These are phyloP conservation scores for Plasmodium coatneyi DNA, from an alignment of 169 alveolate genomes.

Conservation along the genomic window DNA sequence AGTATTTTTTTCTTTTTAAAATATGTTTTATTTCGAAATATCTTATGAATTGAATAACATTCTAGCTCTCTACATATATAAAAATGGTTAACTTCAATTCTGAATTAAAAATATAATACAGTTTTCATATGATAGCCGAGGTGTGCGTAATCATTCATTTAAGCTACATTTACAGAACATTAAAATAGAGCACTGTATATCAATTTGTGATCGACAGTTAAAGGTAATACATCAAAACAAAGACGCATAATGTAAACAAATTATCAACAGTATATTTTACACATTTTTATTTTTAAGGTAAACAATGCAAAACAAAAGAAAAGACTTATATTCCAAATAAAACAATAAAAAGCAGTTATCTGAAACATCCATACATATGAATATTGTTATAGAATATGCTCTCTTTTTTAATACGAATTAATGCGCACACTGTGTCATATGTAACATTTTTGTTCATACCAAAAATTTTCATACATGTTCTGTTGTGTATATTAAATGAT, in stretches of 20 bases:
- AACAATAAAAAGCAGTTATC: neutral
- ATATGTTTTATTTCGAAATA: neutral
- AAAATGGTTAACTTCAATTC: neutral
- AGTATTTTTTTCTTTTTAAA: neutral
- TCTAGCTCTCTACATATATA: neutral
- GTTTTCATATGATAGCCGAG: neutral
- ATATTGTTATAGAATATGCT: neutral
- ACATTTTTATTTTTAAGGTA: neutral
- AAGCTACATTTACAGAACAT: neutral
- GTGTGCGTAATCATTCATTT: neutral
- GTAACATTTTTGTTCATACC: neutral
- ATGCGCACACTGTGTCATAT: neutral
- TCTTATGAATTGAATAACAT: neutral
- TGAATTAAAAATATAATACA: neutral
- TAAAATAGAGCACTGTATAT: neutral
- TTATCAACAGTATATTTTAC: neutral
- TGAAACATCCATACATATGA: neutral
- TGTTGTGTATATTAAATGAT: neutral
- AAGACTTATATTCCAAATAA: neutral
- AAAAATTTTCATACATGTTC: neutral
- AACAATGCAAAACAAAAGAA: neutral
- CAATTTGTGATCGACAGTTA: neutral
- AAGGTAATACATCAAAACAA: neutral
- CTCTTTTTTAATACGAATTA: neutral
- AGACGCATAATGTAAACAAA: neutral